Evolutionary conservation across 2,329 filamentous ascomycete species (phyloP).

Genomic region (Aureobasidium mangrovei): DNA sequence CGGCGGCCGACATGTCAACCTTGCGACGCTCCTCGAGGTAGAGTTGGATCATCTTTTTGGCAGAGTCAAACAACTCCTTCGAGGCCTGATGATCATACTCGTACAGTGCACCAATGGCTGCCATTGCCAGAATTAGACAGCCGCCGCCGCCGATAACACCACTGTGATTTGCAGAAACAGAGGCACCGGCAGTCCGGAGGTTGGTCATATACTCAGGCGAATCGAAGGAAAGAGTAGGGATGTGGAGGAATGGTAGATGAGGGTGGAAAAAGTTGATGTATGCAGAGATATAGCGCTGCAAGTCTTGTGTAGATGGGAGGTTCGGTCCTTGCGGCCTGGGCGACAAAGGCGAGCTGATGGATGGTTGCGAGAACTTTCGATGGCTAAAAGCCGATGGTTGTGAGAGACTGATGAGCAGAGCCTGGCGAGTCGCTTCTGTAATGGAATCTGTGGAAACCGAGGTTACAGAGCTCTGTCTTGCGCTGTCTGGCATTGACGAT

Average conservation of each 20-base stretch:
- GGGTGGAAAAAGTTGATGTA: conserved; percentile 92
- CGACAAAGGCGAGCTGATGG: conserved; percentile 45
- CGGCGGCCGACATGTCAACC: conserved; percentile 61
- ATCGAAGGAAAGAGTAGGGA: conserved; percentile 86
- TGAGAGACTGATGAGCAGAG: conserved; percentile 52
- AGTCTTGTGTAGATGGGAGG: conserved; percentile 72
- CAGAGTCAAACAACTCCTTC: conserved; percentile 79
- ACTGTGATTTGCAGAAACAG: conserved; percentile 43
- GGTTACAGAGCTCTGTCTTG: conserved; percentile 50
- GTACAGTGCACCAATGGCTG: conserved; percentile 77
- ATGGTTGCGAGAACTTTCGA: conserved; percentile 52
- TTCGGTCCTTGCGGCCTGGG: conserved; percentile 34
- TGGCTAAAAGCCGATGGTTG: conserved; percentile 48
- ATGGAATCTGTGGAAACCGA: conserved; percentile 56
- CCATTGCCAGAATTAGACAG: conserved; percentile 80
- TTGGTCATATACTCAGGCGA: conserved; percentile 56
- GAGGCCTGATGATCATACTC: conserved; percentile 74
- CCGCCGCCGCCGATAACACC: conserved; percentile 66
- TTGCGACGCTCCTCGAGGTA: conserved; percentile 88
- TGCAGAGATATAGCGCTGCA: conserved; percentile 81
- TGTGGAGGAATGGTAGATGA: conserved; percentile 87
- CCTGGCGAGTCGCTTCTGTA: conserved; percentile 56
- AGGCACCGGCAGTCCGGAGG: conserved; percentile 47
- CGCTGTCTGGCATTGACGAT: conserved; percentile 61
- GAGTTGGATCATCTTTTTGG: conserved; percentile 89